Conservation (phyloP, 768 basidiomycete genomes). For the Hygrophorus russula region DNA sequence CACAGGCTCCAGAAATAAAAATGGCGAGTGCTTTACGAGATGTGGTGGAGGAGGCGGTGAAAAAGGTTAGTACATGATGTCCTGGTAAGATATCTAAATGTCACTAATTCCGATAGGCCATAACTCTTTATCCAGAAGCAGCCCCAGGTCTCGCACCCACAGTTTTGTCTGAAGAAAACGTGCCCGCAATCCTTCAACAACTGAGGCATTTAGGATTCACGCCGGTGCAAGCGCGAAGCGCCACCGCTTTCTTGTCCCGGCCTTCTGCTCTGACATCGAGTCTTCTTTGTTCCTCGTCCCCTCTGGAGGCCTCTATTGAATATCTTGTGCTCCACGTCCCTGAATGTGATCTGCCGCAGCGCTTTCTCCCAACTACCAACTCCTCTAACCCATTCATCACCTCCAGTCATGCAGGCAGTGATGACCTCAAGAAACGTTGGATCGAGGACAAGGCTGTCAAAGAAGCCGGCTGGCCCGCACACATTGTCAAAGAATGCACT, state of each 20-base stretch:
- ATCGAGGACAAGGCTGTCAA: slow-evolving; percentile 70
- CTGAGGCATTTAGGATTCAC: slow-evolving; percentile 62
- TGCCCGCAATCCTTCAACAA: slow-evolving; percentile 35
- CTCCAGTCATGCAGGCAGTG: slow-evolving; percentile 48
- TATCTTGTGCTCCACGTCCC: slow-evolving; percentile 76
- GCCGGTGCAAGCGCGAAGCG: slow-evolving; percentile 35
- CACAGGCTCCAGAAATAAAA: slow-evolving; percentile 59
- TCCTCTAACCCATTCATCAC: slow-evolving; percentile 63
- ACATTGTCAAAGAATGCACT: slow-evolving; percentile 49
- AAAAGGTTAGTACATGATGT: slow-evolving; percentile 37
- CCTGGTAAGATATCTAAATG: neutral
- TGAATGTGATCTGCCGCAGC: slow-evolving; percentile 76
- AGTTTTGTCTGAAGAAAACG: slow-evolving; percentile 31
- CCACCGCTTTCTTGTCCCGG: slow-evolving; percentile 43
- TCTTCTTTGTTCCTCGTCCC: slow-evolving; percentile 45
- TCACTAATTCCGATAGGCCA: slow-evolving; percentile 26
- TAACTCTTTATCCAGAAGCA: slow-evolving; percentile 39
- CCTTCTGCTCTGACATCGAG: slow-evolving; percentile 50
- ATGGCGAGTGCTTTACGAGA: slow-evolving; percentile 74
- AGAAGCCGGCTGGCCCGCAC: slow-evolving; percentile 73
- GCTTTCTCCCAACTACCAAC: slow-evolving; percentile 53
- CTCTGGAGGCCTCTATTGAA: slow-evolving; percentile 72
- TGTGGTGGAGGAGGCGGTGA: slow-evolving; percentile 70
- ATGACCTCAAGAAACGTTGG: slow-evolving; percentile 67
- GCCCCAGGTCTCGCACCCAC: slow-evolving; percentile 18